Conservation (phyloP, 257 asterid species). For the Nicotiana otophora region DNA sequence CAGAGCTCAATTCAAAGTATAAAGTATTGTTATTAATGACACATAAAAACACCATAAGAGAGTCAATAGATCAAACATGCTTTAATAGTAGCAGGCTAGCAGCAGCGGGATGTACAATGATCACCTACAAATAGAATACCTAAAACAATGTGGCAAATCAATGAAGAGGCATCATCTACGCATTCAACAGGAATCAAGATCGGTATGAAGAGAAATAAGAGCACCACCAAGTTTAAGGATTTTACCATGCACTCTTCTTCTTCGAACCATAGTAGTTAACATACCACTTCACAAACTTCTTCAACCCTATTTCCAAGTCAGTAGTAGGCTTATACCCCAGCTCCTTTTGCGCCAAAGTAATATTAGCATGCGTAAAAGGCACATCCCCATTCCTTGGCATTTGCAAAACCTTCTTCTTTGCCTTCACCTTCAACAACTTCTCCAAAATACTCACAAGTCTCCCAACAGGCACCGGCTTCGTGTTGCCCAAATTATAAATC, state of each 20-base stretch:
- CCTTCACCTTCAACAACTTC: constrained; percentile 61
- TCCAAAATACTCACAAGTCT: constrained; percentile 63
- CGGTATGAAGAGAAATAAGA: background rate
- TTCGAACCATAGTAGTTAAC: constrained; percentile 47
- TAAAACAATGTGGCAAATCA: constrained; percentile 26
- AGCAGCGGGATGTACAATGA: constrained; percentile 21
- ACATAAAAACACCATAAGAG: background rate
- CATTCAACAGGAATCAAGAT: constrained; percentile 14
- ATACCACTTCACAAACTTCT: constrained; percentile 72
- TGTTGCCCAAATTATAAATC: constrained; percentile 65
- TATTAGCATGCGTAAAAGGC: constrained; percentile 60
- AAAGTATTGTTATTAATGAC: background rate
- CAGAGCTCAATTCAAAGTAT: background rate
- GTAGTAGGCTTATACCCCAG: constrained; percentile 64
- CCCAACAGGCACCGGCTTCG: constrained; percentile 53
- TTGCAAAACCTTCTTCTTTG: constrained; percentile 45
- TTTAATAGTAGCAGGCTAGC: constrained; percentile 3
- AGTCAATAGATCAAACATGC: background rate
- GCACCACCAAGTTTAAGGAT: background rate
- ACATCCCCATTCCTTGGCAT: constrained; percentile 80
- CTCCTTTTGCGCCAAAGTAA: constrained; percentile 56
- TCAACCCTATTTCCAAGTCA: constrained; percentile 57
- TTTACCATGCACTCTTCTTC: constrained; percentile 61
- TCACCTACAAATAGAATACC: constrained; percentile 19
- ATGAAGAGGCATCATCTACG: constrained; percentile 19